A percentile compares a stretch with the other conserved stretches of the same genome.
Conservation (phyloP, 805 yeast species). For the Maudiozyma pseudohumilis region DNA sequence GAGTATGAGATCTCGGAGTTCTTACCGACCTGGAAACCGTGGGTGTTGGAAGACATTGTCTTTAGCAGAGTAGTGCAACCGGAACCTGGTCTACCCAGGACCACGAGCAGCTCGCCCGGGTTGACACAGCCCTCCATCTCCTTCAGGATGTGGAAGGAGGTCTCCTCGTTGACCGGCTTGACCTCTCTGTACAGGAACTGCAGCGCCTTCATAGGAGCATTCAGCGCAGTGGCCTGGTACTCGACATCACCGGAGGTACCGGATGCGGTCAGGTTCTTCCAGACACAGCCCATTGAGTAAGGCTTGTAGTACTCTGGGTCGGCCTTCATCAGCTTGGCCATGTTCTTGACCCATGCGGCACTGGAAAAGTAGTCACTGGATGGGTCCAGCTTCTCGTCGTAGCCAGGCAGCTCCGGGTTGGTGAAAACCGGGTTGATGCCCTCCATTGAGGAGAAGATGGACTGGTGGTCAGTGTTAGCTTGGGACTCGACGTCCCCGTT, state of each 20-base stretch:
- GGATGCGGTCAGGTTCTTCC: slow-evolving; percentile 47
- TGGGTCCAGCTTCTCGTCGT: slow-evolving; percentile 48
- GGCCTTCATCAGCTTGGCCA: slow-evolving; percentile 39
- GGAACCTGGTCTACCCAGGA: slow-evolving; percentile 71
- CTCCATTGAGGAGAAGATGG: slow-evolving; percentile 7
- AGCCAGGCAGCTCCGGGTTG: slow-evolving; percentile 8
- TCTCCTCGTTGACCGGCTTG: slow-evolving; percentile 16
- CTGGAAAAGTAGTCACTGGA: slow-evolving; percentile 44
- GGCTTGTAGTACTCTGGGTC: slow-evolving; percentile 56
- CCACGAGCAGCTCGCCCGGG: slow-evolving; percentile 64
- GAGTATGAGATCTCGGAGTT: slow-evolving; percentile 41
- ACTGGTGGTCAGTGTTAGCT: slow-evolving; percentile 1
- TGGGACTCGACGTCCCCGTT: not conserved
- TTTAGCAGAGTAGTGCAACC: slow-evolving; percentile 58
- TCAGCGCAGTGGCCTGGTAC: slow-evolving; percentile 53
- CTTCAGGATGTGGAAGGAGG: slow-evolving; percentile 37
- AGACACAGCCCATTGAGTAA: slow-evolving; percentile 47
- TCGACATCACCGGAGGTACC: slow-evolving; percentile 54
- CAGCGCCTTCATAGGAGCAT: slow-evolving; percentile 27
- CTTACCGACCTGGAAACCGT: slow-evolving; percentile 42
- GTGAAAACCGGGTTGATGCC: slow-evolving; percentile 15
- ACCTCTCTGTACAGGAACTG: slow-evolving; percentile 9
- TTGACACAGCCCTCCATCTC: slow-evolving; percentile 45
- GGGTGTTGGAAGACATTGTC: slow-evolving; percentile 44
- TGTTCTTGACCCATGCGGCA: slow-evolving; percentile 53